These are phyloP conservation scores for Venturia oleaginea DNA, from an alignment of 2,329 filamentous ascomycete genomes.

Conservation along the genomic window DNA sequence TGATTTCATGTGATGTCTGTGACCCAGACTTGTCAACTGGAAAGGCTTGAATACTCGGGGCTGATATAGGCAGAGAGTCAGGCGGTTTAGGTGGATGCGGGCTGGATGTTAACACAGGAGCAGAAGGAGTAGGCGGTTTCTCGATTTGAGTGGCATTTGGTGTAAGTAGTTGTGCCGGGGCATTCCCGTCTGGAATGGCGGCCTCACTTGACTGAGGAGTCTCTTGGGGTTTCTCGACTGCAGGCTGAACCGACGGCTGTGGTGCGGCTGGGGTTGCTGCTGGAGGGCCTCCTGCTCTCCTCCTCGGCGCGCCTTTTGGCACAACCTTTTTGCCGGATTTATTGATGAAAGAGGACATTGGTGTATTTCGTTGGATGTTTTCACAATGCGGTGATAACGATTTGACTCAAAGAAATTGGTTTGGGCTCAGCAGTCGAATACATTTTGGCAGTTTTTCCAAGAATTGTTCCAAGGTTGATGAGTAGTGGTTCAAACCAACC, in stretches of 20 bases:
- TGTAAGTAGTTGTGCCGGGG: not conserved
- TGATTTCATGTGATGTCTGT: not conserved
- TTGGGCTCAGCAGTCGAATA: not conserved
- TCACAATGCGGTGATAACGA: not conserved
- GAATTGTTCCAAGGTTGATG: not conserved
- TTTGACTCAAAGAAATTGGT: not conserved
- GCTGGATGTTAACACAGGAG: not conserved
- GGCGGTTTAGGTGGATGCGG: not conserved
- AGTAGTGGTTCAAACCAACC: not conserved
- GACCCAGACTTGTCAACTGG: not conserved
- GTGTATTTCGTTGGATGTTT: not conserved
- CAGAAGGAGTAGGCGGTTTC: not conserved
- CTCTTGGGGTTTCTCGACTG: not conserved
- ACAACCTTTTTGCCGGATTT: constrained; percentile 14
- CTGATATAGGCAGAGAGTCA: not conserved
- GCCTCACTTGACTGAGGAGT: not conserved
- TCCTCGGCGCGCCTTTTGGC: constrained; percentile 8
- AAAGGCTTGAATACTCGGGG: not conserved
- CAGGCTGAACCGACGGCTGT: not conserved
- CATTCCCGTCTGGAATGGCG: not conserved
- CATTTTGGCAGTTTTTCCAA: not conserved
- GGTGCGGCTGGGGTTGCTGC: not conserved
- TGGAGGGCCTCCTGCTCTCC: constrained; percentile 1
- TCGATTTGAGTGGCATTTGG: not conserved
- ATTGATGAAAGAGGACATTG: constrained; percentile 15